These are phyloP conservation scores for Aspergillus diversus DNA, from an alignment of 495 filamentous ascomycete genomes.

Conservation along the genomic window DNA sequence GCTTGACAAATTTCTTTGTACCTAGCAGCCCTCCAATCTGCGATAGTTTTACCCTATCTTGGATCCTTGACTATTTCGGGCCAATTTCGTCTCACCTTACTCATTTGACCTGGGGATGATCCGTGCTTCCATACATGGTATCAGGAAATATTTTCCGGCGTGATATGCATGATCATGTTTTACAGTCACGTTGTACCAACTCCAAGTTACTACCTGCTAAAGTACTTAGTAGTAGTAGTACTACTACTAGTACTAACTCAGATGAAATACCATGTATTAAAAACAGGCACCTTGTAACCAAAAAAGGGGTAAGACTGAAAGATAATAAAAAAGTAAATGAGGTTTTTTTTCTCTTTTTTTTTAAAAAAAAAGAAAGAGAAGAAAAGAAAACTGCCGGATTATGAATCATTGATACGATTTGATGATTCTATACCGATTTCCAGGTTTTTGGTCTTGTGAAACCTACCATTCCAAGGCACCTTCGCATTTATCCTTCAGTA, in stretches of 20 bases:
- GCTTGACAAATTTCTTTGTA: slow-evolving; percentile 28
- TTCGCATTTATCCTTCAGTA: slow-evolving; percentile 53
- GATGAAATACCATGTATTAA: too few species aligned
- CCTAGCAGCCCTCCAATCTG: background rate
- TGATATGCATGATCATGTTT: too few species aligned
- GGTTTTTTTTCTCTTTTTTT: background rate
- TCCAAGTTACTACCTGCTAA: too few species aligned
- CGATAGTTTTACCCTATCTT: background rate
- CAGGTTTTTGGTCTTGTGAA: background rate
- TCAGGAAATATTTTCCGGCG: too few species aligned
- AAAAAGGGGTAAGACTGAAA: background rate
- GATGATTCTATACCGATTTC: background rate
- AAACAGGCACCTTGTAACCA: too few species aligned
- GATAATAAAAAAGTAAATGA: background rate
- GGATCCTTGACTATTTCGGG: background rate
- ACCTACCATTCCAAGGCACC: slow-evolving; percentile 49
- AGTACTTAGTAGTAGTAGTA: too few species aligned
- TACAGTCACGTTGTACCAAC: too few species aligned
- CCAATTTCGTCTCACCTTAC: too few species aligned
- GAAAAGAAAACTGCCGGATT: background rate
- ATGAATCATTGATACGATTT: background rate
- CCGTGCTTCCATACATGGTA: too few species aligned
- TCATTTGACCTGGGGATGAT: too few species aligned
- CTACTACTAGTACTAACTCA: too few species aligned
- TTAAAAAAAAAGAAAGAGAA: background rate